Evolutionary conservation across 306 rosid genomes (phyloP), one percentile per base, ranked within the genome.

Genomic region (Cicer cuneatum): DNA sequence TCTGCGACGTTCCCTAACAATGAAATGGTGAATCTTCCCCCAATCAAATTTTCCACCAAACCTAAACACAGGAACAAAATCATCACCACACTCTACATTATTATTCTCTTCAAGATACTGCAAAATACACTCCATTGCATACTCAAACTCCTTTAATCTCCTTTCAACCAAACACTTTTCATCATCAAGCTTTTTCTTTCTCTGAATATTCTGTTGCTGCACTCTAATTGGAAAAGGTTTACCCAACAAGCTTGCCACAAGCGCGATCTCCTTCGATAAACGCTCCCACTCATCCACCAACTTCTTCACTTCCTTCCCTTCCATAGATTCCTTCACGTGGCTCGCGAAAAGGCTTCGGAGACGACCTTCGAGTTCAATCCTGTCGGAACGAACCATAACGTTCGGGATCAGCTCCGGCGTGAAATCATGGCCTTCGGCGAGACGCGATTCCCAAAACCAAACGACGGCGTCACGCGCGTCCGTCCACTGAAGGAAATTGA

Each of bases 1-100:
- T 15, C 99, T 78, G 0, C 88, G 86, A 63, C 92, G 78, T 74
- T 94, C 99, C 83, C 97, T 81, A 58, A 49, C 56, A 38, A 92
- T 84, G 56, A 92, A 14, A 39, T 76, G 53, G 49, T 86, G 87
- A 66, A 94, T 47, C 52, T 51, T 76, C 66, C 39, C 70, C 96
- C 95, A 94, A 73, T 86, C 60, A 52, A 67, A 53, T 8, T n/a
- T 10, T 46, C 82, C 83, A 37, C 64, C 72, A 47, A 92, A 84
- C 65, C 42, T 82, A 38, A 92, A 78, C 10, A 89, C 60, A 35
- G 64, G 49, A n/a, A 87, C 29, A 18, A 29, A 76, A 80, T 3
- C 64, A 37, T 42, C 69, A 35, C 13, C 64, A 37, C 58, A 56
- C 66, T 83, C 77, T 68, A 6, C 9, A 7, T 59, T 59, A n/a